Base-by-base conservation (phyloP, 179 eudicot genomes). In the Sideroxylon spinosum region DNA sequence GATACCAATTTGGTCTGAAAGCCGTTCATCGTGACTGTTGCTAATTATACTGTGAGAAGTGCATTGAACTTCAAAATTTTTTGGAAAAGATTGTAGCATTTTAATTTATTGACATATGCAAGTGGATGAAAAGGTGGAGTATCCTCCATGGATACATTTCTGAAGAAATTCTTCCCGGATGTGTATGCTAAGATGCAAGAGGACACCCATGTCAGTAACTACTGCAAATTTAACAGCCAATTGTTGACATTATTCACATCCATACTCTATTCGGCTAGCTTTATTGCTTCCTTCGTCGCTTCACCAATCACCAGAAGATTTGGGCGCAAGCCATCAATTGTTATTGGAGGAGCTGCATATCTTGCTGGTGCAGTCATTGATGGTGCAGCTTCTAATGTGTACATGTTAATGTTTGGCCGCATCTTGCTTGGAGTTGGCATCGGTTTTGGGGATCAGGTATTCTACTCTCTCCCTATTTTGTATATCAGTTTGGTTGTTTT, bases 191-290 rank as follows among this genome's bases (percentile, higher is more conserved):
- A 68, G 56, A 81, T 85, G 90, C 73, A 75, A 10, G 74, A 77
- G 23, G 86, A 81, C 62, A 76, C 71, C 46, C 48, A 79, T 32
- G 67, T 73, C 2, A 87, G 87, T 82, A 85, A 84, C 78, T 85
- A 87, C 80, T 87, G 89, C 78, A 81, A 73, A 81, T 87, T 87
- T 55, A 87, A 87, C 68, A 84, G 84, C 76, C 83, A 87, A 37
- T 60, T 85, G 7, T 32, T 87, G 74, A 87, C 90, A 0, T 60
- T 74, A 8, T 87, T 87, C 82, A 83, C 90, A 1, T 87, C 90
- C 32, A 85, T 88, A 2, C 82, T 87, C 72, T 85, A 83, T 44
- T 63, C 82, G 12, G 87, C 89, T 7, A 87, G 87, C 48, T 81
- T 87, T 5, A 23, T 87, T 62, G 83, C 89, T 48, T 82, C 87